These are phyloP conservation scores for Arabidopsis hybrid DNA, from an alignment of 441 rosid species.

Conservation along the genomic window DNA sequence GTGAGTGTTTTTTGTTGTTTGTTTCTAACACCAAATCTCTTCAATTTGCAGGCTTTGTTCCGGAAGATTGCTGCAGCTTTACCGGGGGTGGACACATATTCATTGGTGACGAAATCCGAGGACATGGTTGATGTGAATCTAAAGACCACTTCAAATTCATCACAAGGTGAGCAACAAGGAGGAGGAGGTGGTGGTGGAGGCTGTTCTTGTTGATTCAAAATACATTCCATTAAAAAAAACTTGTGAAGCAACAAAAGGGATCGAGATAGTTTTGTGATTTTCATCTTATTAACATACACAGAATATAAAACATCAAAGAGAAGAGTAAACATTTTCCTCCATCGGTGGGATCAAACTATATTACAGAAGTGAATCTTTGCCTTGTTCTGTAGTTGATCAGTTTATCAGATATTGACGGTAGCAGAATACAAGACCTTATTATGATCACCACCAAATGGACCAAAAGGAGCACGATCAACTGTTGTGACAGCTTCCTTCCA, in stretches of 20 bases:
- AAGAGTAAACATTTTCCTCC: not conserved
- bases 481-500: not conserved
- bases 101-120: constrained; percentile 57
- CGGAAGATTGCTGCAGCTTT: constrained; percentile 74
- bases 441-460: not conserved
- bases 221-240: not conserved
- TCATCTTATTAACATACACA: not conserved
- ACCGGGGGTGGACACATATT: constrained; percentile 73
- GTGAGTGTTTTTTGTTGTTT: not conserved
- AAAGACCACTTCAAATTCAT: constrained; percentile 46
- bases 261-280: constrained; percentile 8
- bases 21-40: not conserved
- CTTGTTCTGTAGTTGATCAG: not conserved
- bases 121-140: constrained; percentile 84
- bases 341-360: not conserved
- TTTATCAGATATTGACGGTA: not conserved
- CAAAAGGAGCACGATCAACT: not conserved
- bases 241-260: constrained; percentile 19
- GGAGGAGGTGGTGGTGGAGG: constrained; percentile 6
- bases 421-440: not conserved
- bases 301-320: not conserved
- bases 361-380: not conserved
- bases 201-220: constrained; percentile 41
- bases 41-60: constrained; percentile 47
- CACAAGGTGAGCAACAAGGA: constrained; percentile 37